Conservation (phyloP, 2,329 filamentous ascomycete genomes). For the Penicillium olsonii region DNA sequence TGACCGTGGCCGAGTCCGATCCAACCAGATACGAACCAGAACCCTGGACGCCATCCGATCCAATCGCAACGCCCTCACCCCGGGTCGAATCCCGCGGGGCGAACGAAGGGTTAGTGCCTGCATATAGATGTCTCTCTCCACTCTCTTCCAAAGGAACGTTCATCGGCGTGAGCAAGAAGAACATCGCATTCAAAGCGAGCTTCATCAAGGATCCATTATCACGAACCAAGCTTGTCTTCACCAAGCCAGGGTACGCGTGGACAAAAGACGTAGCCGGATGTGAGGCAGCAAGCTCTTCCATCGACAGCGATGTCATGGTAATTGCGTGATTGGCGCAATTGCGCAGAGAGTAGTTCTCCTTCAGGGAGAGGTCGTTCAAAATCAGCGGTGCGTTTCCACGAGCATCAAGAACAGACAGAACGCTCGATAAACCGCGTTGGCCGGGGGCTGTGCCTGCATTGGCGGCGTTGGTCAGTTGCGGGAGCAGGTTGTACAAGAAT, state of each 20-base stretch:
- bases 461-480: conserved; percentile 18
- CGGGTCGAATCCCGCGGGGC: conserved; percentile 5
- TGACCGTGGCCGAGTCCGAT: conserved; percentile 13
- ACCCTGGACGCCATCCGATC: conserved; percentile 16
- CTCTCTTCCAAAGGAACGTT: conserved; percentile 16
- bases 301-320: conserved; percentile 19
- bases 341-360: conserved; percentile 13
- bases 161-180: conserved; percentile 8
- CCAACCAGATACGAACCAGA: conserved; percentile 18
- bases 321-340: conserved; percentile 17
- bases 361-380: conserved; percentile 17
- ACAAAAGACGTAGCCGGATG: conserved; percentile 52
- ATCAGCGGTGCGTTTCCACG: conserved; percentile 14
- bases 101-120: conserved; percentile 18
- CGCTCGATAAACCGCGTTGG: conserved; percentile 8
- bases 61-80: conserved; percentile 9
- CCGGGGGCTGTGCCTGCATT: not conserved
- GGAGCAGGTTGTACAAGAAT: conserved; percentile 36
- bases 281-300: conserved; percentile 45
- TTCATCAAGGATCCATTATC: conserved; percentile 10
- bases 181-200: conserved; percentile 5
- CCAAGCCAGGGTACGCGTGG: conserved; percentile 52
- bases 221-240: conserved; percentile 28
- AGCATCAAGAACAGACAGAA: conserved; percentile 17
- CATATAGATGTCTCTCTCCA: conserved; percentile 20